Conservation (phyloP, 2,329 filamentous ascomycete genomes). For the Chrysoporthe cubensis region DNA sequence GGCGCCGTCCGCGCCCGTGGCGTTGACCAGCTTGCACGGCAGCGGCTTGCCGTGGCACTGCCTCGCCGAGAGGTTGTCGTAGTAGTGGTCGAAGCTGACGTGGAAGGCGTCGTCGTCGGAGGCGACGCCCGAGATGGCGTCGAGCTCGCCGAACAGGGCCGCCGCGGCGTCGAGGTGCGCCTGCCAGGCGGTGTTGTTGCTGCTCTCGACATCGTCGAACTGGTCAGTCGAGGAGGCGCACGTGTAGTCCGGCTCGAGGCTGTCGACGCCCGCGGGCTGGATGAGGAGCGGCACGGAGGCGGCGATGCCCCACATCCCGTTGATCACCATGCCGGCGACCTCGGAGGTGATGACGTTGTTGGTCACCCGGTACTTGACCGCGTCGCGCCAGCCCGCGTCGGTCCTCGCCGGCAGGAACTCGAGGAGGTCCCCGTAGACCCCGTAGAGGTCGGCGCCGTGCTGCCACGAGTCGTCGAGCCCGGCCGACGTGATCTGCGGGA, state of each 20-base stretch:
- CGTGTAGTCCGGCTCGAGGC: conserved; percentile 73
- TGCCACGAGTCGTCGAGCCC: conserved; percentile 74
- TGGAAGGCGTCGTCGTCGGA: conserved; percentile 66
- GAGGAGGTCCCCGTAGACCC: conserved; percentile 74
- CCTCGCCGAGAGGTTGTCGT: conserved; percentile 78
- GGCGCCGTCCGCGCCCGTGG: conserved; percentile 38
- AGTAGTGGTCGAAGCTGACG: conserved; percentile 78
- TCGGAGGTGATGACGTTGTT: conserved; percentile 84
- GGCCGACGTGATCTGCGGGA: conserved; percentile 75
- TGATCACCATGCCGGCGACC: conserved; percentile 74
- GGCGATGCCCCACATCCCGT: conserved; percentile 65
- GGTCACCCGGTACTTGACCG: conserved; percentile 71
- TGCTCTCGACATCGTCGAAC: conserved; percentile 49
- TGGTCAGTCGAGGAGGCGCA: conserved; percentile 57
- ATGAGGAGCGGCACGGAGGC: conserved; percentile 51
- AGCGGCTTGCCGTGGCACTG: conserved; percentile 76
- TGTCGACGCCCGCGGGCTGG: conserved; percentile 65
- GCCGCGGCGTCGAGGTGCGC: conserved; percentile 62
- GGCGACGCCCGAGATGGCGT: conserved; percentile 69
- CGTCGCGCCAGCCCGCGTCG: conserved; percentile 44
- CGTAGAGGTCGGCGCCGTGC: conserved; percentile 76
- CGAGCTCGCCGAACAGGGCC: conserved; percentile 62
- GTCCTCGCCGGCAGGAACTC: conserved; percentile 63
- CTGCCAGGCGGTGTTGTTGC: conserved; percentile 58
- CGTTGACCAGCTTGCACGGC: conserved; percentile 62